Conservation (phyloP, 345 rosid genomes). For the Aurinia saxatilis region DNA sequence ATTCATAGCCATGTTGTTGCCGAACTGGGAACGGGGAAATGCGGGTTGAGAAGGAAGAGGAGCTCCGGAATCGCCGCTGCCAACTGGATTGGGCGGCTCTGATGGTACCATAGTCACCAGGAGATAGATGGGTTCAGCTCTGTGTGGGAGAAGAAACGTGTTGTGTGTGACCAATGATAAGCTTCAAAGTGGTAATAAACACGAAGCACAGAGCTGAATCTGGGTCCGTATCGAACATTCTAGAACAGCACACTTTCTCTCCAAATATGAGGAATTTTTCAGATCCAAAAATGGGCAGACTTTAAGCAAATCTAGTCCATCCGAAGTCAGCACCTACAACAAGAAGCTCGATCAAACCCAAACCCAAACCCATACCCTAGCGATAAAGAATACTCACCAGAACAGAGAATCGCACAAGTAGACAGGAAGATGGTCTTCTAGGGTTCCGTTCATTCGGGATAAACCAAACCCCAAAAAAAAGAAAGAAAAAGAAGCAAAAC, state of each 20-base stretch:
- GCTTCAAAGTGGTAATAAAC: conserved; percentile 17
- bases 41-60: conserved; percentile 59
- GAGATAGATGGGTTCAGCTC: conserved; percentile 26
- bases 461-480: conserved; percentile 1
- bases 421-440: conserved; percentile 18
- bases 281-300: conserved; percentile 21
- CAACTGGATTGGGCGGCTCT: conserved; percentile 72
- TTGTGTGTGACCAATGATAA: conserved; percentile 7
- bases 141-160: conserved; percentile 19
- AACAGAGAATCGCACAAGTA: conserved; percentile 10
- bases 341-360: conserved; percentile 39
- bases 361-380: conserved; percentile 31
- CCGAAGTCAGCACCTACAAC: conserved; percentile 8
- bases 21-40: conserved; percentile 64
- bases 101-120: conserved; percentile 67
- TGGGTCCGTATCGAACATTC: conserved; percentile 25
- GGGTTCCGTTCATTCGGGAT: conserved; percentile 27
- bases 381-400: conserved; percentile 31
- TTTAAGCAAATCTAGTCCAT: conserved; percentile 15
- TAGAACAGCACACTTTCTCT: not conserved
- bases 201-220: conserved; percentile 16
- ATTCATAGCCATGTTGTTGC: conserved; percentile 47
- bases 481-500: conserved; percentile 15
- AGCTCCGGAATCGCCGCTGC: conserved; percentile 68
- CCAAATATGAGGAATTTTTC: not conserved